Evolutionary conservation across 2,329 filamentous ascomycete genomes (phyloP).

Genomic region (Fusarium proliferatum): DNA sequence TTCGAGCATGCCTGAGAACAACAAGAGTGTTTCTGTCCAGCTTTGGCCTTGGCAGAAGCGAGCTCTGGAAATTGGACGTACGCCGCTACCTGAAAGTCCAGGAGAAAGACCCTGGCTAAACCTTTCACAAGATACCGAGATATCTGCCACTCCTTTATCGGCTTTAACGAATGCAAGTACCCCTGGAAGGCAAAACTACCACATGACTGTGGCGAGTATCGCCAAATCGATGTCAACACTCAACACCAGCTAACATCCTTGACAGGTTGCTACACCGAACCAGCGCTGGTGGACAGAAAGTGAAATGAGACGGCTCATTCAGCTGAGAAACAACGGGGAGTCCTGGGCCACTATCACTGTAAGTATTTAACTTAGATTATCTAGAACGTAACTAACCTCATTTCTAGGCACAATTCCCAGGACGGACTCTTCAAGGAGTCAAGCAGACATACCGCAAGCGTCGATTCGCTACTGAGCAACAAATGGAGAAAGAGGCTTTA

Average conservation of each 20-base stretch:
- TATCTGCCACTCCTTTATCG: not conserved
- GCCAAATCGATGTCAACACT: fast-evolving
- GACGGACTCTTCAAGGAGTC: not conserved
- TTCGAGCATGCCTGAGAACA: not conserved
- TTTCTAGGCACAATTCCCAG: not conserved
- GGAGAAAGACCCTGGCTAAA: slow-evolving; percentile 1
- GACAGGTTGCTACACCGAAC: not conserved
- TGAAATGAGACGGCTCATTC: slow-evolving; percentile 10
- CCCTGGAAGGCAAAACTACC: too few species aligned
- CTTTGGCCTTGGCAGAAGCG: slow-evolving; percentile 6
- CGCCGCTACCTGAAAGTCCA: slow-evolving; percentile 2
- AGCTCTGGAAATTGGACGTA: slow-evolving; percentile 1
- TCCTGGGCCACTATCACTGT: not conserved
- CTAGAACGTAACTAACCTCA: not conserved
- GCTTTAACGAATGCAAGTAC: too few species aligned
- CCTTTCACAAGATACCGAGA: too few species aligned
- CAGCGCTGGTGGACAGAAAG: slow-evolving; percentile 13
- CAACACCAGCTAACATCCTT: not conserved
- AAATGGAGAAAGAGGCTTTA: not conserved
- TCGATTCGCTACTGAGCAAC: not conserved
- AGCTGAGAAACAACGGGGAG: not conserved
- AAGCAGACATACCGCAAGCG: slow-evolving; percentile 23
- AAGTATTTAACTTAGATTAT: fast-evolving
- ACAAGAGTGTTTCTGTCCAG: not conserved
- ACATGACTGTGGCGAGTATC: fast-evolving